Evolutionary conservation across 768 basidiomycete species (phyloP).

Genomic region (Cystofilobasidium macerans): DNA sequence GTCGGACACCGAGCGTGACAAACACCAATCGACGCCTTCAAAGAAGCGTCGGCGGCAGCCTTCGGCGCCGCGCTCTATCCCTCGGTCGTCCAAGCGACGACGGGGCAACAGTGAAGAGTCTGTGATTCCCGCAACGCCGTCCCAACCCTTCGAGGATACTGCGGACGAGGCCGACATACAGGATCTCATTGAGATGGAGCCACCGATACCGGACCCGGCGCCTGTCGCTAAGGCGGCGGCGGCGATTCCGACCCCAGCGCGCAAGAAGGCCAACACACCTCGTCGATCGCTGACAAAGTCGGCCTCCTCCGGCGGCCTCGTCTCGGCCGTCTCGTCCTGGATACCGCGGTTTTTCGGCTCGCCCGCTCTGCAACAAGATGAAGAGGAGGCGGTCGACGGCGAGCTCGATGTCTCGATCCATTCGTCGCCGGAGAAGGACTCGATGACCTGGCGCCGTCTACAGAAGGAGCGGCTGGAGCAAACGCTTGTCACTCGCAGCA

Average conservation of each 20-base stretch:
- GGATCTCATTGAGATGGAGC: slow-evolving; percentile 11
- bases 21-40: neutral
- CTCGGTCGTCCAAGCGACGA: neutral
- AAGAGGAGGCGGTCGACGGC: neutral
- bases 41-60: too few species aligned
- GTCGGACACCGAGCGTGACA: neutral
- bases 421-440: neutral
- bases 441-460: too few species aligned
- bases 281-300: neutral
- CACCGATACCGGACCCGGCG: neutral
- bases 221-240: neutral
- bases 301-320: slow-evolving; percentile 9
- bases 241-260: neutral
- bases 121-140: neutral
- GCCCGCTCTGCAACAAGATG: slow-evolving; percentile 1
- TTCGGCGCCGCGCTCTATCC: neutral
- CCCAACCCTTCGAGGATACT: neutral
- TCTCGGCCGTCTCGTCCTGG: slow-evolving; percentile 16
- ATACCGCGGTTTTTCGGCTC: slow-evolving; percentile 18
- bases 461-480: neutral
- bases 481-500: neutral
- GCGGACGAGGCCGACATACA: neutral
- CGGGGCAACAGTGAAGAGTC: neutral
- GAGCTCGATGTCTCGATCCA: neutral
- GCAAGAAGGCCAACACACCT: slow-evolving; percentile 1